These are phyloP conservation scores for Blastobotrys proliferans DNA, from an alignment of 1,139 yeast species.

Conservation along the genomic window DNA sequence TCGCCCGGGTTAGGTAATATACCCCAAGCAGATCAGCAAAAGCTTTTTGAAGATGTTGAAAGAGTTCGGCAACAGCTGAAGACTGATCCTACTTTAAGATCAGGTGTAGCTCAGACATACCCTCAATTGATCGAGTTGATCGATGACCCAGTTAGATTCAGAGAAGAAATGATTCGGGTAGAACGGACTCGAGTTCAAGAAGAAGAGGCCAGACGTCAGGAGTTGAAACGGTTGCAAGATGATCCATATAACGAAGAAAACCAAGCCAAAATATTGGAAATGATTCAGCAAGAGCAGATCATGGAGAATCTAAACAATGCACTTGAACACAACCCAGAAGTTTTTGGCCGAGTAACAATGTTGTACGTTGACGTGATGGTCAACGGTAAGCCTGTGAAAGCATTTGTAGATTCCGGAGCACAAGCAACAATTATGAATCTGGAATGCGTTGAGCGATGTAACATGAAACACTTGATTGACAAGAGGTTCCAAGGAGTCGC, in stretches of 20 bases:
- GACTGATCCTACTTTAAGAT: slow-evolving; percentile 32
- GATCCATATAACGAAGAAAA: slow-evolving; percentile 75
- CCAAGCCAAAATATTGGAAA: slow-evolving; percentile 62
- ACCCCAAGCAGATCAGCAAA: slow-evolving; percentile 6
- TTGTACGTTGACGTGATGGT: slow-evolving; percentile 72
- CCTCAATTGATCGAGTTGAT: slow-evolving; percentile 41
- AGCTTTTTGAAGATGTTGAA: slow-evolving; percentile 32
- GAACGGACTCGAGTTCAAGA: slow-evolving; percentile 32
- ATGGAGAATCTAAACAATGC: slow-evolving; percentile 78
- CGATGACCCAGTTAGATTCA: slow-evolving; percentile 52
- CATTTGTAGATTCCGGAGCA: slow-evolving; percentile 96
- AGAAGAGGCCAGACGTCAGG: slow-evolving; percentile 41
- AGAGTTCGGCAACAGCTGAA: slow-evolving; percentile 34
- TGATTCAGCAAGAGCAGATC: slow-evolving; percentile 67
- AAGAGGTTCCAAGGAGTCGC: slow-evolving; percentile 78
- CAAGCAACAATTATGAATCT: slow-evolving; percentile 83
- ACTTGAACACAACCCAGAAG: slow-evolving; percentile 83
- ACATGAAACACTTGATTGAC: slow-evolving; percentile 73
- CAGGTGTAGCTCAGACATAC: slow-evolving; percentile 32
- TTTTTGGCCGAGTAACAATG: slow-evolving; percentile 80
- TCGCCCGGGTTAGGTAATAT: too few relatives aligned
- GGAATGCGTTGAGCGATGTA: slow-evolving; percentile 66
- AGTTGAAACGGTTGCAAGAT: slow-evolving; percentile 47
- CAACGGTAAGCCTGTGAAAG: slow-evolving; percentile 77
- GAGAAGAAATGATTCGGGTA: slow-evolving; percentile 41